Percentiles rank a stretch among this genome's conserved stretches.
phyloP scores from a whole-genome alignment of 345 rosid species.

The Melaleuca alternifolia region DNA sequence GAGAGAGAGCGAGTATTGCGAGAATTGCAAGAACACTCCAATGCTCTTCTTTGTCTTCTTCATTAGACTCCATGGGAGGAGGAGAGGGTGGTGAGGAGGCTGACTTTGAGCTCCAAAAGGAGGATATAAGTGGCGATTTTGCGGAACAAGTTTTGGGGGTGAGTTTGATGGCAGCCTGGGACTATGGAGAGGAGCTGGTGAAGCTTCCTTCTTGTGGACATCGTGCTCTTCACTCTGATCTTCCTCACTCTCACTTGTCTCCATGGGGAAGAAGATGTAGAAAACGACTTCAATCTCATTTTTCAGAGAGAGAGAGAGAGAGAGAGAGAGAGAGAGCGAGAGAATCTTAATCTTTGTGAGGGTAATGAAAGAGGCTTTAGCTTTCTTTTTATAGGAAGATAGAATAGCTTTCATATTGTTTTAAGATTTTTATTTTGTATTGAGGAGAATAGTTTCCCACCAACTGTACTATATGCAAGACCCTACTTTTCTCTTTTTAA shows the following conservation, averaged over 20 bases:
- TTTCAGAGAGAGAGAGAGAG: background rate
- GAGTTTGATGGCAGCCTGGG: background rate
- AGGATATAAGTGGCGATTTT: background rate
- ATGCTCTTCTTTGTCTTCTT: background rate
- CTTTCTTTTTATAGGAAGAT: background rate
- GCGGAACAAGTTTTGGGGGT: background rate
- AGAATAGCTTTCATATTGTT: background rate
- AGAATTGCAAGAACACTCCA: background rate
- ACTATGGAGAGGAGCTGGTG: background rate
- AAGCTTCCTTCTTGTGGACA: background rate
- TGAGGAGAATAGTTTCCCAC: background rate
- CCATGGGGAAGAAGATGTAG: background rate
- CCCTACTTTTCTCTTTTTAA: background rate
- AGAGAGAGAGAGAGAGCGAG: background rate
- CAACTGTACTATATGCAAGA: background rate
- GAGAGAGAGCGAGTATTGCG: background rate
- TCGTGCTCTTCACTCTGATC: background rate
- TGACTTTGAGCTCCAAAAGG: slow-evolving; percentile 4
- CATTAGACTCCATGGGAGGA: background rate
- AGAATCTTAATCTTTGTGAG: background rate
- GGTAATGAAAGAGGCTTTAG: background rate
- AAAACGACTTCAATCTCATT: background rate
- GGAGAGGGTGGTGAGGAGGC: background rate
- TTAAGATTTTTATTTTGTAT: background rate
- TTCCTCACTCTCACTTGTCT: background rate